phyloP scores from a whole-genome alignment of 2,329 filamentous ascomycete genomes.

The Neurospora sp. region DNA sequence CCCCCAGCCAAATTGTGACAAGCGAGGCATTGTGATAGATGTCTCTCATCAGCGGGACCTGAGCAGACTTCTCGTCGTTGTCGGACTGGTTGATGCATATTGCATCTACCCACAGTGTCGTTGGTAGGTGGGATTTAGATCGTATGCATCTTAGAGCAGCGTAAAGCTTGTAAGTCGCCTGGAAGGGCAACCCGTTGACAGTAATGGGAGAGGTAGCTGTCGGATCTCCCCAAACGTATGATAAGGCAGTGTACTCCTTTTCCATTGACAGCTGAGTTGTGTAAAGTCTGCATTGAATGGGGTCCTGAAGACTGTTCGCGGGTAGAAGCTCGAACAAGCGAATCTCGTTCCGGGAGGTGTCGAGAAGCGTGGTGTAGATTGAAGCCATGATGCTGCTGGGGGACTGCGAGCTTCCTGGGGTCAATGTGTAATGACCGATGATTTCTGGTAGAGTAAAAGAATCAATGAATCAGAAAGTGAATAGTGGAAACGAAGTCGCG shows the following conservation, averaged over 20 bases:
- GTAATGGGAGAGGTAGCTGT: background rate
- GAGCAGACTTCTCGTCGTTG: background rate
- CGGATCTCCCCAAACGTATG: background rate
- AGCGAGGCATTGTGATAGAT: background rate
- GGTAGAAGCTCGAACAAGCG: background rate
- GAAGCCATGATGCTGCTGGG: background rate
- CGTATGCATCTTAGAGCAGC: background rate
- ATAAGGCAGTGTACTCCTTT: background rate
- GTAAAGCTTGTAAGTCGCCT: background rate
- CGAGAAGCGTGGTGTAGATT: background rate
- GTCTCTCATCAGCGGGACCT: background rate
- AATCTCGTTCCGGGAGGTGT: background rate
- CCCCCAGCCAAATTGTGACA: background rate
- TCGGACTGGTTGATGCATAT: background rate
- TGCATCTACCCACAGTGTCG: background rate
- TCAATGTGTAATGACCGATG: background rate
- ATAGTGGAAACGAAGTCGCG: background rate
- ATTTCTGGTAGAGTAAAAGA: background rate
- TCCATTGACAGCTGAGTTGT: background rate
- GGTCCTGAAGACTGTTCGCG: background rate
- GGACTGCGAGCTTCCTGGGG: background rate
- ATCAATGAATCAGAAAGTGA: fast-evolving
- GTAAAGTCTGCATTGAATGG: background rate
- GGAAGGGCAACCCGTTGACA: background rate
- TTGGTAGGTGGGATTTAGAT: background rate